Evolutionary conservation across 345 rosid genomes (phyloP), one percentile per base, ranked within the genome.

Genomic region (Gossypium raimondii): DNA sequence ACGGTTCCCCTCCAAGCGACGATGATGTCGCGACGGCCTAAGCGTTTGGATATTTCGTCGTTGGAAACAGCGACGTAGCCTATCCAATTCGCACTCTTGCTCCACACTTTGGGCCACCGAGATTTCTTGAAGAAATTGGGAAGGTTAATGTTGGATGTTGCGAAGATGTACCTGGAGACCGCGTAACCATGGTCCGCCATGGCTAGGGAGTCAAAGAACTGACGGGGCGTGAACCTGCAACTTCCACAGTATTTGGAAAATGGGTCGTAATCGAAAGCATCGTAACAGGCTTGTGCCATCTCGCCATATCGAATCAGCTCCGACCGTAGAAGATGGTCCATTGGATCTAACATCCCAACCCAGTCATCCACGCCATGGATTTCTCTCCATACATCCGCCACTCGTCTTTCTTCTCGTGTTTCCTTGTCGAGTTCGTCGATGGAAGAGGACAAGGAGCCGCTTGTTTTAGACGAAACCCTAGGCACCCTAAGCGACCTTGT

Each of bases 261-360:
- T 0, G 93, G 93, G 12, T 93, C 98, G 63, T 82, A 89, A 65
- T 90, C 97, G 73, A 91, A 91, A 27, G 88, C 96, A 64, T 93
- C 97, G 76, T 91, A 91, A 75, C 93, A 90, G 7, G 98, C 90
- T n/a, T 90, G 93, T 1, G 95, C 93, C 92, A 91, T 85, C 85
- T 93, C 98, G 8, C 98, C 98, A 74, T 91, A 93, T 1, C 93
- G 90, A 73, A 91, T 87, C 5, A 93, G 82, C 66, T 93, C 97
- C 12, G 97, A 83, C 57, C 95, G 85, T 1, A 91, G 71, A 43
- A 90, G 81, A 14, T 92, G 92, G 48, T 93, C 93, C 82, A 89
- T 82, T 0, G 95, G 97, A 34, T 93, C 96, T 25, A 89, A 82
- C 78, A 91, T 50, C 63, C 90, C 93, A 2, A 73, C 84, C 97